Evolutionary conservation across 2,329 filamentous ascomycete genomes (phyloP).

Genomic region (Aspergillus floridensis): DNA sequence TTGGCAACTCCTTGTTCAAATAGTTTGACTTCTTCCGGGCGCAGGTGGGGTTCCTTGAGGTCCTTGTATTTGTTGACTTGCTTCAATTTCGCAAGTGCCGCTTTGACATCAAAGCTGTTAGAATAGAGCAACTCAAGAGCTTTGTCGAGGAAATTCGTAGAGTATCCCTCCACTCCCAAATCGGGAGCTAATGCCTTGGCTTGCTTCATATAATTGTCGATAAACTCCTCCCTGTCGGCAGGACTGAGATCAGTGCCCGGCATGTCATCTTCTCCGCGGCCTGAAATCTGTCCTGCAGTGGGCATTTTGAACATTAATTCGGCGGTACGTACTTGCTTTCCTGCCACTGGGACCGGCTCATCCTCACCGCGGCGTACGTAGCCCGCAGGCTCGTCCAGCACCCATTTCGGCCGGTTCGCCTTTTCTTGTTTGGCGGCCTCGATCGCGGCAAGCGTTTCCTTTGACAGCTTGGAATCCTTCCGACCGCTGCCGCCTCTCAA

Average conservation of each 20-base stretch:
- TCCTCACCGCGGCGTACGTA: constrained; percentile 86
- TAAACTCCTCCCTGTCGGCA: constrained; percentile 53
- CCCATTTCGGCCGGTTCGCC: constrained; percentile 85
- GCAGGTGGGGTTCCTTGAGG: constrained; percentile 82
- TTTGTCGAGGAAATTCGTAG: constrained; percentile 84
- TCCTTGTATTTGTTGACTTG: constrained; percentile 65
- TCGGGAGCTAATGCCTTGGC: constrained; percentile 63
- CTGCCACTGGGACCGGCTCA: constrained; percentile 55
- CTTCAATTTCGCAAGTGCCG: constrained; percentile 67
- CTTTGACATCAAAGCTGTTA: constrained; percentile 67
- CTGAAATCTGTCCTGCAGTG: constrained; percentile 47
- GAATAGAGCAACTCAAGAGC: constrained; percentile 71
- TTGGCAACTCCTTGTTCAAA: constrained; percentile 91
- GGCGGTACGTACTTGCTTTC: constrained; percentile 72
- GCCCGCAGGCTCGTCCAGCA: constrained; percentile 84
- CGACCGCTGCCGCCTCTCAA: constrained; percentile 62
- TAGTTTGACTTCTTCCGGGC: constrained; percentile 73
- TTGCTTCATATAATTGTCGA: constrained; percentile 74
- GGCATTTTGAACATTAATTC: constrained; percentile 77
- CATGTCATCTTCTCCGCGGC: constrained; percentile 44
- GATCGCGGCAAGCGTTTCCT: constrained; percentile 73
- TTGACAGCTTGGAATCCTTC: constrained; percentile 73
- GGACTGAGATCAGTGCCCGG: constrained; percentile 35
- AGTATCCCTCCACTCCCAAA: constrained; percentile 69
- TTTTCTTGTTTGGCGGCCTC: constrained; percentile 78